These are phyloP conservation scores for Massarina eburnea DNA, from an alignment of 2,329 filamentous ascomycete species.

Conservation along the genomic window DNA sequence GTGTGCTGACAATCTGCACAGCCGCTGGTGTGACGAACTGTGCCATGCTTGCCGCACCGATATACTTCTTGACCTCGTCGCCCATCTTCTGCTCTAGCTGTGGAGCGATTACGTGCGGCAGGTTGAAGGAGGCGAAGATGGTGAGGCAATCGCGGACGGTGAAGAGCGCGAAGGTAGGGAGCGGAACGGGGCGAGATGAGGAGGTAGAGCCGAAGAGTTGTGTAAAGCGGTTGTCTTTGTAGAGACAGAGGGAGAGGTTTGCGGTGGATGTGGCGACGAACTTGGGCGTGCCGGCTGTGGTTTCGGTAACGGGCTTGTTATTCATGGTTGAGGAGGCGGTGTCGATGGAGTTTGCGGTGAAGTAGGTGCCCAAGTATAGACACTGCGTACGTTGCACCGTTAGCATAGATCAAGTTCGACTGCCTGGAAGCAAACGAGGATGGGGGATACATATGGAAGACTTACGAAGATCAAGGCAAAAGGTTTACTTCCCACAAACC, in stretches of 20 bases:
- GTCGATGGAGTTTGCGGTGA: constrained; percentile 85
- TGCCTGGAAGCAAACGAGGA: too few relatives aligned
- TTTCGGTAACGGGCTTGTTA: constrained; percentile 56
- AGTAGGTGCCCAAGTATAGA: constrained; percentile 85
- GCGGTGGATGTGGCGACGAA: constrained; percentile 79
- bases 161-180: constrained; percentile 76
- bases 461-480: constrained; percentile 63
- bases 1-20: constrained; percentile 78
- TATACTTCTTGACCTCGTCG: constrained; percentile 55
- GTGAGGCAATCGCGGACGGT: constrained; percentile 81
- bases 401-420: too few relatives aligned
- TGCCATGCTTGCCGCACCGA: constrained; percentile 56
- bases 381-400: constrained; percentile 34
- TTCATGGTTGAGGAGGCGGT: constrained; percentile 68
- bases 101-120: constrained; percentile 78
- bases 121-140: constrained; percentile 89
- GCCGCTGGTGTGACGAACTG: constrained; percentile 80
- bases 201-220: constrained; percentile 69
- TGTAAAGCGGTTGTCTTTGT: constrained; percentile 87
- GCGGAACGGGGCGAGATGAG: constrained; percentile 59
- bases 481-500: constrained; percentile 64
- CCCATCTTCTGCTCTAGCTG: constrained; percentile 51
- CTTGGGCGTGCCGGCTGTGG: constrained; percentile 75
- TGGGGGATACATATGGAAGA: too few relatives aligned
- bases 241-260: constrained; percentile 83